phyloP scores from a whole-genome alignment of 495 filamentous ascomycete genomes.

The Xylaria intraflava region DNA sequence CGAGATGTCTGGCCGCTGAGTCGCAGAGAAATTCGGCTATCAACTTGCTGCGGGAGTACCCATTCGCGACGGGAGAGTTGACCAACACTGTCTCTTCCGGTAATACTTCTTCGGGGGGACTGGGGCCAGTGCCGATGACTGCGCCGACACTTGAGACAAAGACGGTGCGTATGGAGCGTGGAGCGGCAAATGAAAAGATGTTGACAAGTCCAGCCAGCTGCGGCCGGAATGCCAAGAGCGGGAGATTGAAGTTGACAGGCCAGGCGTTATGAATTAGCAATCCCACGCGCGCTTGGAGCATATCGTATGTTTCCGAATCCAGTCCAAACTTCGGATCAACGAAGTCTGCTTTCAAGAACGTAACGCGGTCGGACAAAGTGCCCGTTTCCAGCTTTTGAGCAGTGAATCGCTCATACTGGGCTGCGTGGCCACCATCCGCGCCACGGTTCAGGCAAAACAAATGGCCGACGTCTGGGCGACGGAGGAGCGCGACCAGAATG shows the following conservation, averaged over 20 bases:
- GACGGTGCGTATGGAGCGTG: constrained; percentile 21
- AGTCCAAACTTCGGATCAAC: constrained; percentile 39
- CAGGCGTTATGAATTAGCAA: constrained; percentile 54
- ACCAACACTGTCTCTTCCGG: constrained; percentile 20
- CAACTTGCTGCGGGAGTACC: constrained; percentile 52
- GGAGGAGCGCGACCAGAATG: constrained; percentile 38
- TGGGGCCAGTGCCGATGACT: constrained; percentile 21
- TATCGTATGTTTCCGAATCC: constrained; percentile 16
- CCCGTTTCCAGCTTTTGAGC: constrained; percentile 2
- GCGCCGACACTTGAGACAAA: constrained; percentile 44
- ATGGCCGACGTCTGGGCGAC: constrained; percentile 30
- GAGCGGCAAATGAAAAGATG: constrained; percentile 31
- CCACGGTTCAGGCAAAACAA: constrained; percentile 52
- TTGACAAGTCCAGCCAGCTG: constrained; percentile 40
- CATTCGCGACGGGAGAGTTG: constrained; percentile 14
- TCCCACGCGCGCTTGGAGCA: constrained; percentile 20
- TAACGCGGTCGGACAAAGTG: constrained; percentile 18
- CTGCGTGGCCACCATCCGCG: constrained; percentile 23
- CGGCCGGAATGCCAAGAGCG: constrained; percentile 47
- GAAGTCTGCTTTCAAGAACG: constrained; percentile 45
- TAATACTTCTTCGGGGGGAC: constrained; percentile 40
- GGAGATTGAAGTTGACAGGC: constrained; percentile 56
- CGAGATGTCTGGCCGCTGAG: constrained; percentile 24
- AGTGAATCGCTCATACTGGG: constrained; percentile 23
- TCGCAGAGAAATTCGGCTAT: constrained; percentile 45